Evolutionary conservation across 495 filamentous ascomycete genomes (phyloP), one percentile per base, ranked within the genome.

Genomic region (Podospora conica): DNA sequence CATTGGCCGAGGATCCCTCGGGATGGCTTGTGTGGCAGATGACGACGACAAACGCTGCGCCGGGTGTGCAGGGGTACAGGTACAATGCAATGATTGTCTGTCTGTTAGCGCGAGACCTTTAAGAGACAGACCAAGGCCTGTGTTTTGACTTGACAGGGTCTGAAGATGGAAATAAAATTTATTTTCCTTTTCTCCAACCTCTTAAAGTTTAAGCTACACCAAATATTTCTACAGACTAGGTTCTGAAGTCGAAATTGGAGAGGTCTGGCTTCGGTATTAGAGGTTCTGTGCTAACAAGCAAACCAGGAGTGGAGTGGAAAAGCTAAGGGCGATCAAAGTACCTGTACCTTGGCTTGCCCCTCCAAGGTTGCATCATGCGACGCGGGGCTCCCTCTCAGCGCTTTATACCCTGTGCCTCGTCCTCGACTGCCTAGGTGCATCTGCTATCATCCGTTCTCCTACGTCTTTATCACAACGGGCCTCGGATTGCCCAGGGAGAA

Each of bases 21-120:
- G 29, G 54, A 33, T 31, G 29, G 54, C 25, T 31, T 55, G 55
- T 23, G 23, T 62, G 63, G 67, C 67, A 63, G 67, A 65, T 69
- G 67, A 69, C 67, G 67, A 69, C 67, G 67, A 69, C 67, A 63
- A 48, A n/a, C n/a, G n/a, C 40, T 48, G 40, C 40, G 40, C 12
- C 33, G 33, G 33, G 15, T 40, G 33, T 5, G 12, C 0, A 8
- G 1, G 15, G 15, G 40, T 48, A 8, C 15, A n/a, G 40, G 40
- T 48, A 48, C 40, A n/a, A n/a, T n/a, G n/a, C n/a, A n/a, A n/a
- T n/a, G n/a, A n/a, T n/a, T n/a, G n/a, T n/a, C n/a, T n/a, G n/a
- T n/a, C n/a, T n/a, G n/a, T n/a, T n/a, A n/a, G n/a, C n/a, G n/a
- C n/a, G n/a, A n/a, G n/a, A n/a, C n/a, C n/a, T n/a, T n/a, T n/a